Evolutionary conservation across 805 yeast species (phyloP).

Genomic region (Saccharomyces jurei): DNA sequence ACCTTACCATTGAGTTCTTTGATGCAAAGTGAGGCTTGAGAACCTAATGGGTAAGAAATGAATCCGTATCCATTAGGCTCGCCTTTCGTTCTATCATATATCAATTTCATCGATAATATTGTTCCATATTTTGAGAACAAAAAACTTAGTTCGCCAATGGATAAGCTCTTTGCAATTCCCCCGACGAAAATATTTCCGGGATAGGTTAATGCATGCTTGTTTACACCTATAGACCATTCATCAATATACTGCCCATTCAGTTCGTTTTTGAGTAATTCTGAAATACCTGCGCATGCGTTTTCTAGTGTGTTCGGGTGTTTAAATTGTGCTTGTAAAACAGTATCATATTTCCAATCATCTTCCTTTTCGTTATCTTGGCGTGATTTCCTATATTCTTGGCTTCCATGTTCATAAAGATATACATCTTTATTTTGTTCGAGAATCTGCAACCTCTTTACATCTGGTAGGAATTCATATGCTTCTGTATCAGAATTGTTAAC

Average conservation of each 20-base stretch:
- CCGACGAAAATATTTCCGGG: conserved; percentile 55
- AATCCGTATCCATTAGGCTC: conserved; percentile 51
- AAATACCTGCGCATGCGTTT: conserved; percentile 5
- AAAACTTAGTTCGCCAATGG: conserved; percentile 32
- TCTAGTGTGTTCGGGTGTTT: conserved; percentile 12
- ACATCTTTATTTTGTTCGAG: conserved; percentile 15
- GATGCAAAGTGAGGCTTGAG: conserved; percentile 58
- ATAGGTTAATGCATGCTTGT: conserved; percentile 33
- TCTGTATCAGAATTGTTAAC: conserved; percentile 19
- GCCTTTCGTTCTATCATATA: conserved; percentile 35
- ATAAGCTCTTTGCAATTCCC: conserved; percentile 36
- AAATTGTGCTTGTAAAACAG: conserved; percentile 23
- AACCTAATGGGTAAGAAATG: conserved; percentile 50
- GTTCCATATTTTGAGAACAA: conserved; percentile 37
- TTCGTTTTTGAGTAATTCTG: conserved; percentile 1
- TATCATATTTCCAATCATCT: conserved; percentile 17
- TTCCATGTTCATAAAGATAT: conserved; percentile 22
- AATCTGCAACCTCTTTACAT: conserved; percentile 14
- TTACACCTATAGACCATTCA: conserved; percentile 24
- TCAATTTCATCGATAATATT: conserved; percentile 39
- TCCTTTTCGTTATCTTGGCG: conserved; percentile 4
- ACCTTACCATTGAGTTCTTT: conserved; percentile 40
- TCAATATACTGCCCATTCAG: conserved; percentile 2
- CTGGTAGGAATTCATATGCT: conserved; percentile 24
- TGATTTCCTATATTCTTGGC: conserved; percentile 12